Percentiles rank a stretch among this genome's conserved stretches.
Evolutionary conservation across 441 rosid species (phyloP).

Genomic region (Adansonia grandidieri): DNA sequence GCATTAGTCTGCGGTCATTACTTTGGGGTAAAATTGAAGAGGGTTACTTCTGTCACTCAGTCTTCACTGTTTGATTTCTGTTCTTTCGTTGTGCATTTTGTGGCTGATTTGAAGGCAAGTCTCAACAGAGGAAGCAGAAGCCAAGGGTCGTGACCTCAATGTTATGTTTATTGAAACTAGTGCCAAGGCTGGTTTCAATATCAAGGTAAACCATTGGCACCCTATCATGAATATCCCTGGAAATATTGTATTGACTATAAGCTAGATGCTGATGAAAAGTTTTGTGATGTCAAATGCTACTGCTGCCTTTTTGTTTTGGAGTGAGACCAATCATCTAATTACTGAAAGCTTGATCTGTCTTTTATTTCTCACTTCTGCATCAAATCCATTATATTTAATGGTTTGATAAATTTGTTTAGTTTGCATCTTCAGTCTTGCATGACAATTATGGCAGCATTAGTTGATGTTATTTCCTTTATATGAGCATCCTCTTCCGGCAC

Average conservation of each 20-base stretch:
- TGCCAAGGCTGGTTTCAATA: conserved; percentile 96
- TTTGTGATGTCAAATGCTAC: not conserved
- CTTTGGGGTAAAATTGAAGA: conserved; percentile 2
- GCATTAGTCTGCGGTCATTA: not conserved
- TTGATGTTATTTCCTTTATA: not conserved
- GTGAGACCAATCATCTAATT: conserved; percentile 7
- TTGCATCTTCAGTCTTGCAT: conserved; percentile 15
- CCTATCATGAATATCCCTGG: not conserved
- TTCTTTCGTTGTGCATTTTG: conserved; percentile 16
- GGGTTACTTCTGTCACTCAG: not conserved
- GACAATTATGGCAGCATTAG: not conserved
- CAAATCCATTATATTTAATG: not conserved
- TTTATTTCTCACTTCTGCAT: conserved; percentile 1
- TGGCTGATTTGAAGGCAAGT: conserved; percentile 68
- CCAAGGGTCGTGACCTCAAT: conserved; percentile 78
- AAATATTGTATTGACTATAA: not conserved
- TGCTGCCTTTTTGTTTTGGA: not conserved
- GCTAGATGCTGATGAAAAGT: not conserved
- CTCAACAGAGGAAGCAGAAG: conserved; percentile 94
- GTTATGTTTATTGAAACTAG: conserved; percentile 97
- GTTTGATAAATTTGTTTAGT: conserved; percentile 10
- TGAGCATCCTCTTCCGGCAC: not conserved
- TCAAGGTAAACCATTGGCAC: conserved; percentile 53
- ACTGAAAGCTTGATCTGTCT: not conserved
- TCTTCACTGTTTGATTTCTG: conserved; percentile 9